Evolutionary conservation across 1,139 yeast genomes (phyloP), one percentile per base, ranked within the genome.

Genomic region (Diutina sp.): DNA sequence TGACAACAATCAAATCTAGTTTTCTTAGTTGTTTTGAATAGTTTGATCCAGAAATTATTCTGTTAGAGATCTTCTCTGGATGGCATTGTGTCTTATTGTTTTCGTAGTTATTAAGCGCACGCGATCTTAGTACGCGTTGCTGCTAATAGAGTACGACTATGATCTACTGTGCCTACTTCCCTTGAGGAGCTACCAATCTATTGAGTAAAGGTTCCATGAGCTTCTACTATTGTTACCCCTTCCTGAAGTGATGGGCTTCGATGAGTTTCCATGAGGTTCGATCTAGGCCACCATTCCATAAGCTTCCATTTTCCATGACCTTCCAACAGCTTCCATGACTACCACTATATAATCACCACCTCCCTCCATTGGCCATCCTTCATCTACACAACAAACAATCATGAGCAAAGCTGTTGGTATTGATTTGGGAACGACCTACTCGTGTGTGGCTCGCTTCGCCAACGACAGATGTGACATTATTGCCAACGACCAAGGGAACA

Each of bases 401-500:
- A 50, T 50, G 53, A 32, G 41, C 16, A 50, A 50, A 50, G 98
- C 98, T 81, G 90, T 91, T 82, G 98, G 99, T 83, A 91, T 91
- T 90, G 97, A 90, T 87, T 87, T 90, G 81, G 98, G 98, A 84
- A 90, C 97, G 70, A 89, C 96, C 67, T 89, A 91, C 88, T 90
- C 97, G 63, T 90, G 97, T 87, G 98, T 90, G 67, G 97, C 97
- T 71, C 79, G 74, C 77, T 74, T 57, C 50, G 56, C 61, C 7
- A 57, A 59, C 51, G 58, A 59, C 55, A 56, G 57, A 72, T 77
- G 73, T 76, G 97, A 90, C 78, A 90, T 90, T 76, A 90, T 90
- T 78, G 96, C 97, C 77, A 90, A 90, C 83, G 97, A 90, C 79
- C 97, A 90, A 84, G 97, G 97, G 86, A 90, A 90, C 91, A 89